Evolutionary conservation across 106 monocot species (phyloP).

Genomic region (Agapanthus africanus): DNA sequence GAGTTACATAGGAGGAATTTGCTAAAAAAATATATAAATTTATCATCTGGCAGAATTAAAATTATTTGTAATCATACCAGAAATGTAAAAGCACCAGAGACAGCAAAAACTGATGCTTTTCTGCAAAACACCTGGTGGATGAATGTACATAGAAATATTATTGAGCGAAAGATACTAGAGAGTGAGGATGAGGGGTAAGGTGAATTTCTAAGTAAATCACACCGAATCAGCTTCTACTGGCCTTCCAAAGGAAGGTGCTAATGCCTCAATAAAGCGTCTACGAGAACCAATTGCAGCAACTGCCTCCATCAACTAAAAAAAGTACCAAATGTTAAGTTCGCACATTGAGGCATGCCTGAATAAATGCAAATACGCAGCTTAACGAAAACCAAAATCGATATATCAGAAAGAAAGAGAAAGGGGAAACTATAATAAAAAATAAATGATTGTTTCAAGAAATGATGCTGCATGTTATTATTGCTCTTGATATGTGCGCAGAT

Average conservation of each 20-base stretch:
- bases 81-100: conserved; percentile 59
- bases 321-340: not conserved
- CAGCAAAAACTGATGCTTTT: conserved; percentile 50
- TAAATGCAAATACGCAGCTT: not conserved
- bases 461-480: not conserved
- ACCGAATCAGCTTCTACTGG: conserved; percentile 97
- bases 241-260: conserved; percentile 73
- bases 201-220: no score
- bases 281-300: conserved; percentile 55
- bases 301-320: conserved; percentile 66
- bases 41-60: no score
- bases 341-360: not conserved
- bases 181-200: no score
- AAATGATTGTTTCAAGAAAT: not conserved
- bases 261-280: conserved; percentile 91
- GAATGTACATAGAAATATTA: not conserved
- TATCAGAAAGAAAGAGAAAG: no score
- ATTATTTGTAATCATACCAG: conserved; percentile 78
- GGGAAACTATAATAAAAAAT: not conserved
- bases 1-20: no score
- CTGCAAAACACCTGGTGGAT: conserved; percentile 72
- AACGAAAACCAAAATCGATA: not conserved
- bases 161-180: not conserved
- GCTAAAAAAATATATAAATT: no score
- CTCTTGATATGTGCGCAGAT: not conserved